Percentiles rank a stretch among this genome's conserved stretches.
Conservation (phyloP, 352 stramenopile species). For the Phytopythium helicoides region DNA sequence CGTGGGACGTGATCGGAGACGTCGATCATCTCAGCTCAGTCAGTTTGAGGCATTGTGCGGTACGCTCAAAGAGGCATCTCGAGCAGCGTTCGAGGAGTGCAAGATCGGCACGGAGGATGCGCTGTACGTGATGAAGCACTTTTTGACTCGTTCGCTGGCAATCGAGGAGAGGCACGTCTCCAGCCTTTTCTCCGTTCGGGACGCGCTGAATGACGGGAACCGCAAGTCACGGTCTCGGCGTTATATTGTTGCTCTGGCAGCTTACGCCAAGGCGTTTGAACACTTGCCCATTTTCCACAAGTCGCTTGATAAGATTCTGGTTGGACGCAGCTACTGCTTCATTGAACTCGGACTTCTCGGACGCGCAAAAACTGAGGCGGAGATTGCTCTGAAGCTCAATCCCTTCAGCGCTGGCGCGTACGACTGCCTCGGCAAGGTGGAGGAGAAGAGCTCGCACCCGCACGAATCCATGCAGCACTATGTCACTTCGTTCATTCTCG, state of each 20-base stretch:
- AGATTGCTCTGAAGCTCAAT: slow-evolving; percentile 56
- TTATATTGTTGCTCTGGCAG: slow-evolving; percentile 49
- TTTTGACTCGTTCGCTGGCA: slow-evolving; percentile 53
- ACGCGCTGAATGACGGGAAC: slow-evolving; percentile 57
- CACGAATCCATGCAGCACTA: slow-evolving; percentile 82
- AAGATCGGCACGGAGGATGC: slow-evolving; percentile 33
- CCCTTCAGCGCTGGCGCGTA: slow-evolving; percentile 71
- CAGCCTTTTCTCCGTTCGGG: slow-evolving; percentile 45
- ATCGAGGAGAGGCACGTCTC: slow-evolving; percentile 49
- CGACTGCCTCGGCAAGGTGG: slow-evolving; percentile 59
- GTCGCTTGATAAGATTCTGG: slow-evolving; percentile 49
- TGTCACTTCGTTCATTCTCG: slow-evolving; percentile 79
- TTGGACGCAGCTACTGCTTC: slow-evolving; percentile 61
- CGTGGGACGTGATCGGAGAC: slow-evolving; percentile 57
- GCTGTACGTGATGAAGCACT: slow-evolving; percentile 71
- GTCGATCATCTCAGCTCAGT: slow-evolving; percentile 49
- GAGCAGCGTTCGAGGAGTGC: slow-evolving; percentile 23
- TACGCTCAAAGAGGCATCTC: slow-evolving; percentile 34
- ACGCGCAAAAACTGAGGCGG: slow-evolving; percentile 36
- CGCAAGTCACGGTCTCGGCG: slow-evolving; percentile 45
- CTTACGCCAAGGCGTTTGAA: slow-evolving; percentile 58
- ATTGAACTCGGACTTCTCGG: slow-evolving; percentile 45
- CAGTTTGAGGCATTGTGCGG: slow-evolving; percentile 81
- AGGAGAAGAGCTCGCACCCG: slow-evolving; percentile 45
- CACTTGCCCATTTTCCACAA: slow-evolving; percentile 68